Percentiles rank a stretch among this genome's conserved stretches.
Conservation (phyloP, 208 protist species). For the Novymonas esmeraldas region DNA sequence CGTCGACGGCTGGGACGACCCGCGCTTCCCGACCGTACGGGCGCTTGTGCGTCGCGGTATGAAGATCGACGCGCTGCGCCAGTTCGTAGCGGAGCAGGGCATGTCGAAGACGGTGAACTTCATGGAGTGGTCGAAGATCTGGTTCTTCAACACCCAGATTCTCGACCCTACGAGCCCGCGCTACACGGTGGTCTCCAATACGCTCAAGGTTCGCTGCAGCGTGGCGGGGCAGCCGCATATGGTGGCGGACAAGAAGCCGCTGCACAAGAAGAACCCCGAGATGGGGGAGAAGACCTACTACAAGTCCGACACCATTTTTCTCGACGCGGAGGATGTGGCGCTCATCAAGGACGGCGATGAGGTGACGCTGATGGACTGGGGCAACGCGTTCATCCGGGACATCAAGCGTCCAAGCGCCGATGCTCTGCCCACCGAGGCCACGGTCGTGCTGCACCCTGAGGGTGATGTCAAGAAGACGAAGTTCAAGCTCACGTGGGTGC, state of each 20-base stretch:
- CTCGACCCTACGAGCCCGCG: conserved; percentile 97
- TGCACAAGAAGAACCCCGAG: conserved; percentile 95
- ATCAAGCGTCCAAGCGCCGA: conserved; percentile 54
- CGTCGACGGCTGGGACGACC: conserved; percentile 99
- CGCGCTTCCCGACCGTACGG: conserved; percentile 98
- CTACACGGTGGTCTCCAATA: conserved; percentile 93
- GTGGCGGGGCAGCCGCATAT: conserved; percentile 71
- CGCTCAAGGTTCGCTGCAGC: conserved; percentile 77
- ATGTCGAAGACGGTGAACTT: conserved; percentile 96
- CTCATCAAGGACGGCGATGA: conserved; percentile 94
- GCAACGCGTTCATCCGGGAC: conserved; percentile 93
- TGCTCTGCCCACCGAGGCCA: conserved; percentile 62
- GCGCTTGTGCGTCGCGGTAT: conserved; percentile 97
- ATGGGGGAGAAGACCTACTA: conserved; percentile 94
- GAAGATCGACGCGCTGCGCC: conserved; percentile 94
- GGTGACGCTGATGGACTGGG: conserved; percentile 99
- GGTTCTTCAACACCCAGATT: conserved; percentile 98
- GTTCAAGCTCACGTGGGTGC: conserved; percentile 98
- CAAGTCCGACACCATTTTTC: conserved; percentile 87
- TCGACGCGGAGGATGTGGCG: conserved; percentile 95
- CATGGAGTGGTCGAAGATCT: conserved; percentile 99
- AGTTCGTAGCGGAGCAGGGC: conserved; percentile 98
- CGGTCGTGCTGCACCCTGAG: conserved; percentile 86
- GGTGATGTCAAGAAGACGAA: conserved; percentile 98
- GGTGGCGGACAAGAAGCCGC: conserved; percentile 59